Evolutionary conservation across 1,284 basidiomycete genomes (phyloP).

Genomic region (Kalmanozyma brasiliensis): DNA sequence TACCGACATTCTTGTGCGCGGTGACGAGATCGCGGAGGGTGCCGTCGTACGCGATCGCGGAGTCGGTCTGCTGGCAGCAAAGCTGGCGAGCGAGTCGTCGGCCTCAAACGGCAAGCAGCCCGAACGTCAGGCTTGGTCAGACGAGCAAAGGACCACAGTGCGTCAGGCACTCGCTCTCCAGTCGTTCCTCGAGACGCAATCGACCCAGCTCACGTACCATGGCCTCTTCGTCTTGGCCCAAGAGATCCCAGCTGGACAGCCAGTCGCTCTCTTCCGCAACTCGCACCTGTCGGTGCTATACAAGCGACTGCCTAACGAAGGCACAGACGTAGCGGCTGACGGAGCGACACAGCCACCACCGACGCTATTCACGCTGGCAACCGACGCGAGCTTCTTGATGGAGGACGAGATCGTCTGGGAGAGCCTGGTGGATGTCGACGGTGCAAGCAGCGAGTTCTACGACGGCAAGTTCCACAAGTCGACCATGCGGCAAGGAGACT

Average conservation of each 20-base stretch:
- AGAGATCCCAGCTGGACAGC: constrained; percentile 67
- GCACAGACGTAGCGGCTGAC: constrained; percentile 4
- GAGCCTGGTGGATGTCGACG: constrained; percentile 85
- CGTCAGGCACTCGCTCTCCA: constrained; percentile 41
- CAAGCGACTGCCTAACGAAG: constrained; percentile 56
- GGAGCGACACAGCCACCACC: constrained; percentile 18
- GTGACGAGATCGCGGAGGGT: constrained; percentile 78
- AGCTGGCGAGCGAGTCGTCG: constrained; percentile 73
- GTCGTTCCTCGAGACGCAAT: constrained; percentile 75
- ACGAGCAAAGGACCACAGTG: constrained; percentile 22
- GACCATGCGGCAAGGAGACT: constrained; percentile 38
- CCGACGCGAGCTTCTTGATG: constrained; percentile 80
- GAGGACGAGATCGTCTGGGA: constrained; percentile 87
- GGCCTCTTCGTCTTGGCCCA: constrained; percentile 73
- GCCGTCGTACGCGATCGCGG: constrained; percentile 52
- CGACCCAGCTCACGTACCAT: constrained; percentile 86
- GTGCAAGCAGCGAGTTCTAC: constrained; percentile 68
- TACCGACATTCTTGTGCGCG: constrained; percentile 78
- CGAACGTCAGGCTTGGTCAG: constrained; percentile 24
- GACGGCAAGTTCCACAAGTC: constrained; percentile 50
- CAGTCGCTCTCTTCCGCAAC: constrained; percentile 85
- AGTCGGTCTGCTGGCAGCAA: constrained; percentile 67
- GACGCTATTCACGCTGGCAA: constrained; percentile 79
- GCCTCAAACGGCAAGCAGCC: constrained; percentile 71
- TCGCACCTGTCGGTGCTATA: constrained; percentile 88